Base-by-base conservation (phyloP, 164 flowering plant species). In the Euptelea pleiosperma region DNA sequence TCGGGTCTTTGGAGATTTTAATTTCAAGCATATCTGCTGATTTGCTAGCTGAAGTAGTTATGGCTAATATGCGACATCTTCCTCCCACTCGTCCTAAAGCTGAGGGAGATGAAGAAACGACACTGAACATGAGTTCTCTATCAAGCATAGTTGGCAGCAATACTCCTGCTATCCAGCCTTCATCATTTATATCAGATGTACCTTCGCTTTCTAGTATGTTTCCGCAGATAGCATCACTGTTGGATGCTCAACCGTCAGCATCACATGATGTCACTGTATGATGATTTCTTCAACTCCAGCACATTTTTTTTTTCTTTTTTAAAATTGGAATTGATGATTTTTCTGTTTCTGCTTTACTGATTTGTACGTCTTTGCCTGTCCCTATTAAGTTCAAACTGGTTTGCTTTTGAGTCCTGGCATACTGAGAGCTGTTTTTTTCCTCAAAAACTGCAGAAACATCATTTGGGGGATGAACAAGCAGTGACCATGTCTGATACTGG, bases 11-110 rank as follows among this genome's bases (percentile, higher is more conserved):
- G 55, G 88, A 85, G 73, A 85, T 94, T 62, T 83, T 94, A 66
- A 85, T 94, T 65, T 79, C 96, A 61, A 91, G 95, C 65, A 87
- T 94, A 48, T 88, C 99, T 36, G 73, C 95, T 19, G 99, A 94
- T 74, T 77, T 94, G 75, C 80, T 94, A 45, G 95, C 96, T 29
- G 97, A 94, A 67, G 91, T 94, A 25, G 97, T 94, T 16, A 85
- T 94, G 68, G 84, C 85, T 59, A 94, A 86, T 70, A 81, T 94
- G 88, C 70, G 78, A 52, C 30, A 81, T 72, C 88, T 91, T 68
- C 96, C 99, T 58, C 64, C 74, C 1, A 45, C 52, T 58, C 53
- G 60, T 44, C 81, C 90, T 37, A 62, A 64, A 33, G 63, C 67
- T 59, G 92, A 78, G 51, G 89, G 62, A 52, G 85, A 77, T 64